Percentiles rank a stretch among this genome's conserved stretches.
Evolutionary conservation across 2,329 filamentous ascomycete species (phyloP).

Genomic region (Tolypocladium tundrense): DNA sequence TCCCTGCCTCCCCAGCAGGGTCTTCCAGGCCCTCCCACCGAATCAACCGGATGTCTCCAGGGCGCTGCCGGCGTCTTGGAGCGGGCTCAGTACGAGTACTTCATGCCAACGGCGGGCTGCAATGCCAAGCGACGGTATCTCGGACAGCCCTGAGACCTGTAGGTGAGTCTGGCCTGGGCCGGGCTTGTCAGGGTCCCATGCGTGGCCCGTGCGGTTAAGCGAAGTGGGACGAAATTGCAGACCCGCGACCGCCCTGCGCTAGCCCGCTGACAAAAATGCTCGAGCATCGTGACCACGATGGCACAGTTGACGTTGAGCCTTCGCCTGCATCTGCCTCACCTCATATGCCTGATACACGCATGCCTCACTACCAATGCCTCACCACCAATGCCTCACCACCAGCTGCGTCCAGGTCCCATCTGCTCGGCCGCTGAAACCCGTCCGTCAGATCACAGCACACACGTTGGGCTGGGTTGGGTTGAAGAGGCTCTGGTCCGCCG

Average conservation of each 20-base stretch:
- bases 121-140: background rate
- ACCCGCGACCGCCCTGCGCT: constrained; percentile 8
- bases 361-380: background rate
- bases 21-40: background rate
- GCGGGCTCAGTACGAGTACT: background rate
- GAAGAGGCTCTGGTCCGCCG: background rate
- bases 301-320: too few relatives aligned
- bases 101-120: background rate
- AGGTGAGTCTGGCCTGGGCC: background rate
- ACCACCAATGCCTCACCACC: background rate
- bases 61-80: too few relatives aligned
- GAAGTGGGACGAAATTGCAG: constrained; percentile 15
- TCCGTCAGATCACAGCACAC: background rate
- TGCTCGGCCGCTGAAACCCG: too few relatives aligned
- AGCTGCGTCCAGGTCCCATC: background rate
- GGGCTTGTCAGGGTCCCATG: background rate
- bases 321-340: too few relatives aligned
- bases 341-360: background rate
- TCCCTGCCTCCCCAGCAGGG: background rate
- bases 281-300: background rate
- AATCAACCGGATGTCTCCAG: background rate
- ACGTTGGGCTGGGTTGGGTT: background rate
- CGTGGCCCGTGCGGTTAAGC: constrained; percentile 12
- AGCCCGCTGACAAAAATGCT: constrained; percentile 1
- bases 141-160: background rate